Conservation (phyloP, 2,329 filamentous ascomycete genomes). For the Beauveria pseudobassiana region DNA sequence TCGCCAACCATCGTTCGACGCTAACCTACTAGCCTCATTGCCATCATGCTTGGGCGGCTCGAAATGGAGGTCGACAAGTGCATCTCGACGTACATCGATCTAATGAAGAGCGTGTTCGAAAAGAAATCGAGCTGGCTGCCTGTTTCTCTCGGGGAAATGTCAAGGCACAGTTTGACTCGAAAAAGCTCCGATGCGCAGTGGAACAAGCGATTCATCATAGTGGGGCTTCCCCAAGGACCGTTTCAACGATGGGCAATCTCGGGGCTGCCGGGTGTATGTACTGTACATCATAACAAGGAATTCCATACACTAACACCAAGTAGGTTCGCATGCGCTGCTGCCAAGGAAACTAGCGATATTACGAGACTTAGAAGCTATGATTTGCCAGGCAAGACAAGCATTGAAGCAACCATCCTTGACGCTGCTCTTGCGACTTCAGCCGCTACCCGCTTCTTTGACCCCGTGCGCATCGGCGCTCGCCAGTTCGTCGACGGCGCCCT, state of each 20-base stretch:
- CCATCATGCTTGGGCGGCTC: constrained; percentile 36
- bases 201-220: too few species aligned
- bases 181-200: too few species aligned
- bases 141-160: not conserved
- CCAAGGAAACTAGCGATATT: constrained; percentile 7
- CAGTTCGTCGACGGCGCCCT: constrained; percentile 23
- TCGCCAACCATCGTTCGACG: not conserved
- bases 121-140: constrained; percentile 11
- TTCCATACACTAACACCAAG: constrained; percentile 11
- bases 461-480: constrained; percentile 20
- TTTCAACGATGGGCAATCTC: constrained; percentile 10
- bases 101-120: constrained; percentile 1
- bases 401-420: constrained; percentile 11
- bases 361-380: constrained; percentile 10
- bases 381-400: not conserved
- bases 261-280: constrained; percentile 12
- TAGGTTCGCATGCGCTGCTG: constrained; percentile 16
- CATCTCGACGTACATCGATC: constrained; percentile 20
- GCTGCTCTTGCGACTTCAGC: constrained; percentile 16
- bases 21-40: constrained; percentile 24
- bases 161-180: too few species aligned
- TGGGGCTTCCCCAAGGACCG: too few species aligned
- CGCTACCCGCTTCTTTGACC: constrained; percentile 15
- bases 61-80: constrained; percentile 30
- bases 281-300: not conserved